These are phyloP conservation scores for Ehretia macrophylla DNA, from an alignment of 257 asterid species.

Conservation along the genomic window DNA sequence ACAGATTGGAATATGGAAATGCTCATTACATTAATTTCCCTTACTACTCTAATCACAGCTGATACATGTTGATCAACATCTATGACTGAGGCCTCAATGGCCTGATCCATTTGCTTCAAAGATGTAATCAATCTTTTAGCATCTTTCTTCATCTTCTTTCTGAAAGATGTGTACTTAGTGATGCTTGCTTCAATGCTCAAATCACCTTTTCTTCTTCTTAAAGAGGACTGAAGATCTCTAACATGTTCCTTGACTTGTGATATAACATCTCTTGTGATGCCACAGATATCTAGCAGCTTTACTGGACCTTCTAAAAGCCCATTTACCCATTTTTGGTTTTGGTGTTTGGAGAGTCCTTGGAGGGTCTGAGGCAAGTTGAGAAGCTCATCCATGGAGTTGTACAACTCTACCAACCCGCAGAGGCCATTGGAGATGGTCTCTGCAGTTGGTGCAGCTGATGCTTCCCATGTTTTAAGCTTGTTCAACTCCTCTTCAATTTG, in stretches of 20 bases:
- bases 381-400: conserved; percentile 11
- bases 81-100: conserved; percentile 4
- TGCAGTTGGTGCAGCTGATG: conserved; percentile 6
- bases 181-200: conserved; percentile 10
- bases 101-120: conserved; percentile 23
- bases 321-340: conserved; percentile 15
- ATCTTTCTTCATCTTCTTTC: conserved; percentile 29
- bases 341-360: conserved; percentile 14
- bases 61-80: conserved; percentile 20
- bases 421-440: conserved; percentile 9
- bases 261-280: conserved; percentile 6
- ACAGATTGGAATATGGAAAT: conserved; percentile 15
- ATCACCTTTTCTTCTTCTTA: conserved; percentile 17
- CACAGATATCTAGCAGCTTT: conserved; percentile 15
- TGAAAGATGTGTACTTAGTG: conserved; percentile 13
- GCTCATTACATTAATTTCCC: conserved; percentile 19
- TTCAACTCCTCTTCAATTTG: conserved; percentile 24
- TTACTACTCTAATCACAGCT: conserved; percentile 16
- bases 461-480: conserved; percentile 14
- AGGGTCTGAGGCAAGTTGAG: conserved; percentile 16
- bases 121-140: conserved; percentile 16
- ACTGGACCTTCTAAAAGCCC: conserved; percentile 14
- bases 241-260: conserved; percentile 10
- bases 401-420: conserved; percentile 5
- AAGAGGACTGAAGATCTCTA: conserved; percentile 5